Base-by-base conservation (phyloP, 1,139 yeast species). In the Suhomyces bribrorum region DNA sequence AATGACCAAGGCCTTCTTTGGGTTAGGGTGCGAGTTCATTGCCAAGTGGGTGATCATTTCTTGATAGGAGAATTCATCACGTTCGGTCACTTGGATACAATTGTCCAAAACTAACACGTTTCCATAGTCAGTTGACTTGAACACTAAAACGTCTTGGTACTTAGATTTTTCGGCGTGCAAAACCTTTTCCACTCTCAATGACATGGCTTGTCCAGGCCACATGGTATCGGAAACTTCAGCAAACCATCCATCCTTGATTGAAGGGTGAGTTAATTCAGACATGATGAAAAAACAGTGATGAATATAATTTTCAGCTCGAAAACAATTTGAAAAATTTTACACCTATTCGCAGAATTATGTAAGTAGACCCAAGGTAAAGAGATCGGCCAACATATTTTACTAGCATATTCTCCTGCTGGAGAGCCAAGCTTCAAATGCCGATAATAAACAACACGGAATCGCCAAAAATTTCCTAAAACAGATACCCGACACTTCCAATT, bases 201-300 rank as follows among this genome's bases (percentile, higher is more conserved):
- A 78, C 86, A 89, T 83, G 52, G 96, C 96, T 71, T 88, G 95
- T 47, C 97, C 97, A 12, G 97, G 97, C 84, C 95, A 92, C 84
- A 82, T 80, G 56, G 86, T 83, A 61, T 85, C 81, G 61, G 95
- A 83, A 63, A 83, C 75, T 66, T 87, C 95, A 60, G 89, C 79
- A 73, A 87, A 87, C 96, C 96, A 87, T 57, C 95, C 95, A 66
- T 87, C 94, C 54, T 72, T 71, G 50, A 81, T 77, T 22, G 84
- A 72, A 40, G 86, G 86, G 70, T 81, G 87, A 34, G 86, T 70
- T 52, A 81, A 72, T 68, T 77, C 82, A 31, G 48, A 38, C 32
- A 40, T 38, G 5, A 9, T 20, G n/a, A 11, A 2, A 7, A 17
- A 18, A n/a, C 18, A 8, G 23, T 8, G 2, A 8, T 4, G 11